Percentiles rank a stretch among this genome's conserved stretches.
These are phyloP conservation scores for Cercospora sesami DNA, from an alignment of 2,329 filamentous ascomycete species.

Conservation along the genomic window DNA sequence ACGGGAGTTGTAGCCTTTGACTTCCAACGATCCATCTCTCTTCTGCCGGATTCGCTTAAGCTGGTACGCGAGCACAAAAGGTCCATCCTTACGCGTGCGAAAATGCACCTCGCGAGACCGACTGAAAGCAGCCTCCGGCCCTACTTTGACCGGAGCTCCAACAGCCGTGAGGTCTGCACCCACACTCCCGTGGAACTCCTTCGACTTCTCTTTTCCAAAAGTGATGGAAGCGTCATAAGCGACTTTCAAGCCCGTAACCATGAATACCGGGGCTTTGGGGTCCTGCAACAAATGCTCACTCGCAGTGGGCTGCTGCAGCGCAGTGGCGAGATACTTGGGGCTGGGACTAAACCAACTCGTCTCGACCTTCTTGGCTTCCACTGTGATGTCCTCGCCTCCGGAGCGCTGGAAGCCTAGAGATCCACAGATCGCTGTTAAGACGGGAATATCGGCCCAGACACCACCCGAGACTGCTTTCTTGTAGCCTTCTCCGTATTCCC, in stretches of 20 bases:
- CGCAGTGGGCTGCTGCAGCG: not conserved
- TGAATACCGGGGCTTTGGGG: not conserved
- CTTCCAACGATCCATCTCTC: not conserved
- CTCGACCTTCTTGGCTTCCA: not conserved
- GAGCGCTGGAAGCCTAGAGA: not conserved
- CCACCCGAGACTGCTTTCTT: not conserved
- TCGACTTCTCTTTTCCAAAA: not conserved
- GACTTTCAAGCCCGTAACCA: not conserved
- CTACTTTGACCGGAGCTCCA: not conserved
- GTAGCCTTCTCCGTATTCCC: not conserved
- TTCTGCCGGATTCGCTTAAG: not conserved
- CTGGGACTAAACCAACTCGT: not conserved
- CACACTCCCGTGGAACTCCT: not conserved
- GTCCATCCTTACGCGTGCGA: not conserved
- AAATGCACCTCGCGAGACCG: not conserved
- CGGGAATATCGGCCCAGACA: not conserved
- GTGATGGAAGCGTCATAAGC: not conserved
- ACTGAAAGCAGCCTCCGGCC: not conserved
- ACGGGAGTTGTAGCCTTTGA: not conserved
- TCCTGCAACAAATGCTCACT: not conserved
- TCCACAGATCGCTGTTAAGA: not conserved
- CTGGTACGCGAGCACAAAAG: constrained; percentile 4
- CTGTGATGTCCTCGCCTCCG: not conserved
- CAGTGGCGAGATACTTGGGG: not conserved
- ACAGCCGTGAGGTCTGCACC: not conserved